A percentile compares a stretch with the other conserved stretches of the same genome.
Evolutionary conservation across 1,139 yeast genomes (phyloP).

Genomic region (Pneumocystis wakefieldiae): DNA sequence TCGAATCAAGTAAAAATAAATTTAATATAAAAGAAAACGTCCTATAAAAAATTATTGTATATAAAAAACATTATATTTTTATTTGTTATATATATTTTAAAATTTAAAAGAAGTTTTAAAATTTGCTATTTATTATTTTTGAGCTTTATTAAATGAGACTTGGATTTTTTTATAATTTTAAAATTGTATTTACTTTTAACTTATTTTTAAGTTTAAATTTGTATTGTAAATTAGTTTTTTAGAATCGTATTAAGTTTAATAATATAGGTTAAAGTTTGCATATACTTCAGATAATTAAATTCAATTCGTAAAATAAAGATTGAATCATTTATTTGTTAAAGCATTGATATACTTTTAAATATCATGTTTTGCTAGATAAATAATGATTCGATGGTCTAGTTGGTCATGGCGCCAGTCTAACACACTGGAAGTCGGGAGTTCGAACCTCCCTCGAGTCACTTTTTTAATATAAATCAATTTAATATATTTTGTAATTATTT

Average conservation of each 20-base stretch:
- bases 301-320: no score
- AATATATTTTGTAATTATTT: not conserved
- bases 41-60: not conserved
- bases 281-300: no score
- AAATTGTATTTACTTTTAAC: no score
- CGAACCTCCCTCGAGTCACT: slow-evolving; percentile 93
- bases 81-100: not conserved
- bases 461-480: slow-evolving; percentile 6
- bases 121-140: not conserved
- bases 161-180: not conserved
- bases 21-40: not conserved
- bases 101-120: not conserved
- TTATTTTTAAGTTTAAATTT: no score
- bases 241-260: no score
- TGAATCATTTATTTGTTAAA: no score
- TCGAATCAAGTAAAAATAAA: not conserved
- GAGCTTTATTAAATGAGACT: not conserved
- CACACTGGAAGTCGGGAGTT: slow-evolving; percentile 99
- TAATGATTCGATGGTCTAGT: slow-evolving; percentile 71
- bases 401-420: slow-evolving; percentile 96
- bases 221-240: no score
- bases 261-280: no score
- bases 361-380: not conserved
- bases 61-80: not conserved
- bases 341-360: not conserved